A percentile compares a stretch with the other conserved stretches of the same genome.
These are phyloP conservation scores for Talaromyces sp. DNA, from an alignment of 2,329 filamentous ascomycete species.

Conservation along the genomic window DNA sequence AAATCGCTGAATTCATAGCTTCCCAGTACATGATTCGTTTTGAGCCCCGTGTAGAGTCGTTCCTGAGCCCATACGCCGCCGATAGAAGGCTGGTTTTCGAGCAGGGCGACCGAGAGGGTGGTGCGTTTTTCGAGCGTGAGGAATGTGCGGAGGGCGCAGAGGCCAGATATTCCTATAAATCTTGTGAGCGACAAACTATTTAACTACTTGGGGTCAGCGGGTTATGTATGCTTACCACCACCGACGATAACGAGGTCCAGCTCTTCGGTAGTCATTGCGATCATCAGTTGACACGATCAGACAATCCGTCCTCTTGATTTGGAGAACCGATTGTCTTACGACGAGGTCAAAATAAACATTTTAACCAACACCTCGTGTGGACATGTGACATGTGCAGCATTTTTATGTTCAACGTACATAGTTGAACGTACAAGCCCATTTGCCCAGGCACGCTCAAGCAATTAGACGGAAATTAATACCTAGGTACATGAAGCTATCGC, in stretches of 20 bases:
- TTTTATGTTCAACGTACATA: neutral
- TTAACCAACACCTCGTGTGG: neutral
- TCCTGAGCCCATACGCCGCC: slow-evolving; percentile 71
- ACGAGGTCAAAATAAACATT: neutral
- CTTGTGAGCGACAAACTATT: neutral
- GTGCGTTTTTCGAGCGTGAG: neutral
- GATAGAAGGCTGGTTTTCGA: slow-evolving; percentile 1
- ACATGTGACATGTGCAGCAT: neutral
- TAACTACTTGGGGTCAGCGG: neutral
- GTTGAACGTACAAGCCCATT: neutral
- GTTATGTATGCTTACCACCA: neutral
- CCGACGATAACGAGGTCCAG: neutral
- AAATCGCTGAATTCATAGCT: slow-evolving; percentile 74
- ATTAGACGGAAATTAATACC: neutral
- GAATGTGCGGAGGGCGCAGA: neutral
- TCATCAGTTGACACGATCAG: neutral
- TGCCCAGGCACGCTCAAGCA: neutral
- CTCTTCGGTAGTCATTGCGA: neutral
- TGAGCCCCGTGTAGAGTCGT: slow-evolving; percentile 65
- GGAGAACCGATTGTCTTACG: no score
- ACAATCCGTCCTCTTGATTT: neutral
- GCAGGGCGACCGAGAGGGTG: neutral
- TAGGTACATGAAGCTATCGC: neutral
- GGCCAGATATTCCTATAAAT: neutral
- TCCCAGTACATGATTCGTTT: slow-evolving; percentile 71